Base-by-base conservation (phyloP, 148 eudicot species). In the Rheum nobile region DNA sequence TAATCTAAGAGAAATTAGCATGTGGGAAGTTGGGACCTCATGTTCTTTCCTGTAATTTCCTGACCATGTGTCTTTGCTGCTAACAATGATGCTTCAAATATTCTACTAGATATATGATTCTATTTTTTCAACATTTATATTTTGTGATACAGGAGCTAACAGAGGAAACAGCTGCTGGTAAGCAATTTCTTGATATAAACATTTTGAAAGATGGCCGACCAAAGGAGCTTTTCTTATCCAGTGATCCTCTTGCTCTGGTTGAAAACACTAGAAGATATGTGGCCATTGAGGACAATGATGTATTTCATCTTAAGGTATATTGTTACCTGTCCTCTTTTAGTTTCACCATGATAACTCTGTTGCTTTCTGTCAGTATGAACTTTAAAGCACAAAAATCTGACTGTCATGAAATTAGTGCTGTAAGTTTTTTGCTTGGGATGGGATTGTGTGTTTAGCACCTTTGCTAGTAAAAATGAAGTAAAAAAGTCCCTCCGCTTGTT, bases 231-330 rank as follows among this genome's bases (percentile, higher is more conserved):
- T 91, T 91, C 81, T 73, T 94, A 54, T 94, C 98, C 59, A 94
- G 98, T 84, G 98, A 94, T 84, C 87, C 97, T 71, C 85, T 86
- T 82, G 98, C 97, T 75, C 78, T 94, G 68, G 88, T 94, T 74
- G 98, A 94, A 72, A 97, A 94, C 83, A 94, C 98, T 24, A 94
- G 89, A 76, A 91, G 87, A 85, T 97, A 91, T 63, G 82, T 94
- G 84, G 90, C 89, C 76, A 88, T 94, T 67, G 98, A 94, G 80
- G 98, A 94, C 84, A 89, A 88, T 52, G 98, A 94, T 91, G 93
- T 94, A 73, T 88, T 94, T 77, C 96, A 94, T 79, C 77, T 94
- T 2, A 91, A 89, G 98, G 98, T 91, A 91, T 57, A 50, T 50
- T 34, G n/a, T 69, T 72, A n/a, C 22, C 67, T 24, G 14, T 32